Evolutionary conservation across 805 yeast species (phyloP).

Genomic region (Nakazawaea populi): DNA sequence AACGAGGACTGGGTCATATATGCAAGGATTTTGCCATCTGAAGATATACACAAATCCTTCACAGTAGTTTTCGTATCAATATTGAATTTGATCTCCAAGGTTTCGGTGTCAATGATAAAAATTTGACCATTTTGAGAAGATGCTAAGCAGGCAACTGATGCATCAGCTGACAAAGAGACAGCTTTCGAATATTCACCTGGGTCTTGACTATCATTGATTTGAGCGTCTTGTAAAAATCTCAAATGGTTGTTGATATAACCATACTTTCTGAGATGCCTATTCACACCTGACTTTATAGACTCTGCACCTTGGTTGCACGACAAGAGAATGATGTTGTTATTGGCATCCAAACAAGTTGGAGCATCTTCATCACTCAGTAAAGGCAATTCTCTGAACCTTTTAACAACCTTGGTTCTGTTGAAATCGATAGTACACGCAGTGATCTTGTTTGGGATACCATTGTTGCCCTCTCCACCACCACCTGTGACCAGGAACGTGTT

Average conservation of each 20-base stretch:
- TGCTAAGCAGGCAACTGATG: slow-evolving; percentile 60
- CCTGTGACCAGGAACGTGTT: slow-evolving; percentile 70
- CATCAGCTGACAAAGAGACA: slow-evolving; percentile 51
- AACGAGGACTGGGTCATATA: slow-evolving; percentile 51
- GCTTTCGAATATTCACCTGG: slow-evolving; percentile 60
- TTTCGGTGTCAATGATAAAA: slow-evolving; percentile 52
- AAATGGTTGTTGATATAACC: slow-evolving; percentile 55
- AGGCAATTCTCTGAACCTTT: slow-evolving; percentile 56
- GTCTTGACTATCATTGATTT: slow-evolving; percentile 42
- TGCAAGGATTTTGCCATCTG: slow-evolving; percentile 59
- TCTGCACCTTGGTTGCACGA: slow-evolving; percentile 72
- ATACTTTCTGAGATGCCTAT: slow-evolving; percentile 67
- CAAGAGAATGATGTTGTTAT: slow-evolving; percentile 48
- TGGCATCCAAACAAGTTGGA: slow-evolving; percentile 75
- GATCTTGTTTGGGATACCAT: slow-evolving; percentile 82
- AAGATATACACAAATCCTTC: slow-evolving; percentile 63
- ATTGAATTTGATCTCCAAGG: slow-evolving; percentile 47
- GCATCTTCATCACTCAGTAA: slow-evolving; percentile 68
- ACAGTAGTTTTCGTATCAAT: slow-evolving; percentile 48
- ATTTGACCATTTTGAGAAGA: slow-evolving; percentile 57
- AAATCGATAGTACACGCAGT: slow-evolving; percentile 59
- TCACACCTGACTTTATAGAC: slow-evolving; percentile 52
- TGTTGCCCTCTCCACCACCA: slow-evolving; percentile 93
- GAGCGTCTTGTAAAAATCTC: slow-evolving; percentile 54
- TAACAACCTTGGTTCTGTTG: slow-evolving; percentile 40